Evolutionary conservation across 1,284 basidiomycete species (phyloP).

Genomic region (Mycena citricolor): DNA sequence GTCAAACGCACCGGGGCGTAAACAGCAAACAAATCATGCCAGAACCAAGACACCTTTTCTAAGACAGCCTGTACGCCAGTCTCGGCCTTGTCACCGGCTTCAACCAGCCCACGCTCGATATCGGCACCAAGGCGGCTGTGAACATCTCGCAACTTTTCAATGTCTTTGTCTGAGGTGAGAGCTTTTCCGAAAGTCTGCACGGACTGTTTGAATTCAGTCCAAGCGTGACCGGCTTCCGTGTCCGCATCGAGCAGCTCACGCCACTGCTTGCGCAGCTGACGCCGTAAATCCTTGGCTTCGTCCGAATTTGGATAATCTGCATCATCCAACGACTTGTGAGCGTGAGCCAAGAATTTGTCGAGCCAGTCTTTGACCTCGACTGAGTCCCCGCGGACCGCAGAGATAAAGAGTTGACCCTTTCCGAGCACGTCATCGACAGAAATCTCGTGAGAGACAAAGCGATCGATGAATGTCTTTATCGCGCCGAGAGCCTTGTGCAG

Average conservation of each 20-base stretch:
- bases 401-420: slow-evolving; percentile 36
- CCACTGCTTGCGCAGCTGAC: slow-evolving; percentile 37
- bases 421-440: slow-evolving; percentile 12
- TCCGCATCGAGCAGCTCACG: slow-evolving; percentile 21
- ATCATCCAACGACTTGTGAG: slow-evolving; percentile 44
- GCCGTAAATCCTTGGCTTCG: slow-evolving; percentile 40
- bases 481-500: slow-evolving; percentile 34
- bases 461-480: slow-evolving; percentile 36
- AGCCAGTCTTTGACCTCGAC: slow-evolving; percentile 46
- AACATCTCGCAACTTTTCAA: slow-evolving; percentile 44
- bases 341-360: slow-evolving; percentile 45
- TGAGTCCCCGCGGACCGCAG: slow-evolving; percentile 44
- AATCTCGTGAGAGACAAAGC: slow-evolving; percentile 39
- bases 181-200: slow-evolving; percentile 40
- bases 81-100: slow-evolving; percentile 33
- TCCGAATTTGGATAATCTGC: slow-evolving; percentile 52
- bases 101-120: slow-evolving; percentile 41
- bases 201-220: slow-evolving; percentile 41
- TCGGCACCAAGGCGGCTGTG: slow-evolving; percentile 48
- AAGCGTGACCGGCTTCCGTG: slow-evolving; percentile 52
- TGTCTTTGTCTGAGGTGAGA: slow-evolving; percentile 53
- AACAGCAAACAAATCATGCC: slow-evolving; percentile 67
- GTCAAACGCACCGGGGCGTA: slow-evolving; percentile 53
- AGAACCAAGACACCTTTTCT: slow-evolving; percentile 66
- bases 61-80: slow-evolving; percentile 46